Evolutionary conservation across 441 rosid species (phyloP).

Genomic region (Gossypium schwendimanii): DNA sequence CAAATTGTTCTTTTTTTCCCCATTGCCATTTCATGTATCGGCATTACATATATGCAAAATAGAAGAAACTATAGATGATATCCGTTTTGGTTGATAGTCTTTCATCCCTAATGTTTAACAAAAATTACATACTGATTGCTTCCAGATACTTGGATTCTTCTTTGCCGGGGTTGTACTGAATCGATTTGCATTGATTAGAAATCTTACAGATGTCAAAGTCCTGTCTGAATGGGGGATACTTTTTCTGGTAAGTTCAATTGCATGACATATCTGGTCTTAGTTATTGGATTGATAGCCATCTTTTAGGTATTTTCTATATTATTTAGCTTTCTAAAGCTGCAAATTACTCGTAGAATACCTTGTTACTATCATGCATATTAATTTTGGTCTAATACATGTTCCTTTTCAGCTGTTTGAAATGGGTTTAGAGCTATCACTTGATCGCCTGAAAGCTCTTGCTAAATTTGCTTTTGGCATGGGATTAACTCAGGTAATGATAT

Average conservation of each 20-base stretch:
- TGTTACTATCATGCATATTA: conserved; percentile 4
- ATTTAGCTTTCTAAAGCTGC: neutral
- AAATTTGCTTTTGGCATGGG: conserved; percentile 98
- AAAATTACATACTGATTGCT: conserved; percentile 11
- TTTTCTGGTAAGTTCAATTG: conserved; percentile 64
- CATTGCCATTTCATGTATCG: neutral
- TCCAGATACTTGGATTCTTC: conserved; percentile 96
- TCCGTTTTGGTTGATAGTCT: neutral
- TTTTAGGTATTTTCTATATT: neutral
- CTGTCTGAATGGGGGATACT: conserved; percentile 99
- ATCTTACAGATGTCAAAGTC: conserved; percentile 85
- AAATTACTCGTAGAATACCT: neutral
- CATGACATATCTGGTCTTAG: neutral
- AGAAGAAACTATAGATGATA: conserved; percentile 1
- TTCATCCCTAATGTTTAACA: neutral
- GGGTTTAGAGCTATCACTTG: conserved; percentile 98
- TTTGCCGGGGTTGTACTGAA: conserved; percentile 91
- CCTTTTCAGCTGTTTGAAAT: conserved; percentile 85
- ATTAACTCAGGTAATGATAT: conserved; percentile 69
- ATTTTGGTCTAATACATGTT: conserved; percentile 19
- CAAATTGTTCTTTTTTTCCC: neutral
- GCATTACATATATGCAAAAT: neutral
- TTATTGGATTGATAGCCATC: neutral
- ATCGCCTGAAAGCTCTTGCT: conserved; percentile 91
- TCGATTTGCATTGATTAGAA: conserved; percentile 84